Percentiles rank a stretch among this genome's conserved stretches.
These are phyloP conservation scores for Cyphellophora attinorum DNA, from an alignment of 2,329 filamentous ascomycete species.

Conservation along the genomic window DNA sequence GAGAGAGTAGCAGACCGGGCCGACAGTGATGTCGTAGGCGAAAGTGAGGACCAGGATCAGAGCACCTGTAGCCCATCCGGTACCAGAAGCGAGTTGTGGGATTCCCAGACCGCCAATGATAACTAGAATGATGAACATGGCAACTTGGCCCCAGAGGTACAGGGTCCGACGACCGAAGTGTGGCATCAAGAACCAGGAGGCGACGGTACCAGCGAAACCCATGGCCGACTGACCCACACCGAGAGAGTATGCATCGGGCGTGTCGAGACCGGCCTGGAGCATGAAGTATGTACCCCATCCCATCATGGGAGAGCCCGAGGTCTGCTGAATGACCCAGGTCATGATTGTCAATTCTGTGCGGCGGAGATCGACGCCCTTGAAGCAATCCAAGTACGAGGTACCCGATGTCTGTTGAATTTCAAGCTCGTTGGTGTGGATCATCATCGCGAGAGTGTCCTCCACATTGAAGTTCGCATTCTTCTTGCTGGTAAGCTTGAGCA, in stretches of 20 bases:
- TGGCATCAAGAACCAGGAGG: constrained; percentile 38
- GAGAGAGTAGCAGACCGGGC: constrained; percentile 44
- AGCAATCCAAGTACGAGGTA: constrained; percentile 24
- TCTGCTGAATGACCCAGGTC: constrained; percentile 42
- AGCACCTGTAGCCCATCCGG: constrained; percentile 30
- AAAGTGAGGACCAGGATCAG: constrained; percentile 47
- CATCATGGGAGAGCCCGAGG: constrained; percentile 55
- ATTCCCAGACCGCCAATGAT: constrained; percentile 23
- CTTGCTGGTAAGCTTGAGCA: constrained; percentile 33
- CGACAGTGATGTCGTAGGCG: constrained; percentile 45
- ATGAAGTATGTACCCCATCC: constrained; percentile 54
- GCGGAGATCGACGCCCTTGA: constrained; percentile 25
- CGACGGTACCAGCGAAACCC: constrained; percentile 42
- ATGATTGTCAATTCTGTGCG: constrained; percentile 33
- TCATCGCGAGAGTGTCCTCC: constrained; percentile 21
- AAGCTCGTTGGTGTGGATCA: constrained; percentile 21
- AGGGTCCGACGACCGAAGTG: constrained; percentile 18
- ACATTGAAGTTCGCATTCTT: constrained; percentile 20
- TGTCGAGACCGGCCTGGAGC: constrained; percentile 38
- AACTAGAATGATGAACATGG: constrained; percentile 31
- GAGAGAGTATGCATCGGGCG: constrained; percentile 26
- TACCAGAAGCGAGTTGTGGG: constrained; percentile 13
- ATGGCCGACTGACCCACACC: constrained; percentile 55
- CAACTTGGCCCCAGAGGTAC: constrained; percentile 44
- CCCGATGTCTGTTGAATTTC: constrained; percentile 19